Conservation (phyloP, 805 yeast species). For the Novakomyces olei region DNA sequence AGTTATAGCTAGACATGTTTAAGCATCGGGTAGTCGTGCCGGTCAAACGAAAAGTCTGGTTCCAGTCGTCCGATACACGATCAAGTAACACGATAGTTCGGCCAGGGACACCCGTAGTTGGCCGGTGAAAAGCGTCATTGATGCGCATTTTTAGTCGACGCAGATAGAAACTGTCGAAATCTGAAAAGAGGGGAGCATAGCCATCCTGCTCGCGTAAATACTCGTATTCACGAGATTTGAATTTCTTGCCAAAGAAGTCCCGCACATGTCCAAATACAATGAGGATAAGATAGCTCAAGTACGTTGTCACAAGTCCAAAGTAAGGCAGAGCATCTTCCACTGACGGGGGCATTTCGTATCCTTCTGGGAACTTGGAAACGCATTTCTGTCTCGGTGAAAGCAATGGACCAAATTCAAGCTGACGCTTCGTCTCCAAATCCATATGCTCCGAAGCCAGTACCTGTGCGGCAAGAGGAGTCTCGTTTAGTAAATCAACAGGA, state of each 20-base stretch:
- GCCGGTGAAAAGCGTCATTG: conserved; percentile 87
- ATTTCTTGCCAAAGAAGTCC: conserved; percentile 64
- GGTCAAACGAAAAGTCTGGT: conserved; percentile 43
- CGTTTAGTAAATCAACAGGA: too few relatives aligned
- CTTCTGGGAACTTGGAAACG: too few relatives aligned
- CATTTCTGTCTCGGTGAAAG: too few relatives aligned
- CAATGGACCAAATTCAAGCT: too few relatives aligned
- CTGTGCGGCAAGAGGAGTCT: too few relatives aligned
- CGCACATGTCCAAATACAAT: conserved; percentile 76
- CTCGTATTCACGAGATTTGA: conserved; percentile 40
- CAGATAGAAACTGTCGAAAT: conserved; percentile 80
- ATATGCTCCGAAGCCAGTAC: too few relatives aligned
- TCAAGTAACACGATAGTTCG: conserved; percentile 66
- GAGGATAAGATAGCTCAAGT: conserved; percentile 60
- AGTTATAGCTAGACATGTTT: conserved; percentile 77
- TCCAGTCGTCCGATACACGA: conserved; percentile 45
- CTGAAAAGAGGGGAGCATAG: conserved; percentile 86
- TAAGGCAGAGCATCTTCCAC: conserved; percentile 73
- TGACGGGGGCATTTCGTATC: too few relatives aligned
- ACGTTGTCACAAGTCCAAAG: conserved; percentile 55
- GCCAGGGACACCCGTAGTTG: conserved; percentile 96
- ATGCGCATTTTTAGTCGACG: conserved; percentile 78
- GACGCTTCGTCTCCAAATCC: too few relatives aligned
- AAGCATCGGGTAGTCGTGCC: conserved; percentile 61
- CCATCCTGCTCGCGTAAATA: conserved; percentile 65